phyloP scores from a whole-genome alignment of 1,284 basidiomycete species.

The Ceratobasidium sp. region DNA sequence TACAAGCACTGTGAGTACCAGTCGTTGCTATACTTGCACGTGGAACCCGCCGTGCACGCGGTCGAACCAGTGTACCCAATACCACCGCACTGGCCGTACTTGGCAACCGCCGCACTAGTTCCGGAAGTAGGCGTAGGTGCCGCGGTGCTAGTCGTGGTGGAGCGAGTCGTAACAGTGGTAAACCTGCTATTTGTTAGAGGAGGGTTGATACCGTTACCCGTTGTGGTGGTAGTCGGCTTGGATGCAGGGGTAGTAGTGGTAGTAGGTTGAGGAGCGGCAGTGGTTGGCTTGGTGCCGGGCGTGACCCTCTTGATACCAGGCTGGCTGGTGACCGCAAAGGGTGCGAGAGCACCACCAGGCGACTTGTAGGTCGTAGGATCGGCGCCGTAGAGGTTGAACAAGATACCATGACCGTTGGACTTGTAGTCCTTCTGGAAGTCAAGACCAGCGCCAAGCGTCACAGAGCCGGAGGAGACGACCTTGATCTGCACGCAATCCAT shows the following conservation, averaged over 20 bases:
- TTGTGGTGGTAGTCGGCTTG: background rate
- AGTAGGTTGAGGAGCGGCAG: background rate
- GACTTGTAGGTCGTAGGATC: conserved; percentile 15
- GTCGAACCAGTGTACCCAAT: conserved; percentile 27
- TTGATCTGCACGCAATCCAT: conserved; percentile 40
- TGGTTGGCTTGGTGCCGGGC: conserved; percentile 15
- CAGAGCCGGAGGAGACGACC: conserved; percentile 27
- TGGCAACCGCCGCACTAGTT: background rate
- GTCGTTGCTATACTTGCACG: conserved; percentile 38
- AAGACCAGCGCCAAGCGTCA: conserved; percentile 10
- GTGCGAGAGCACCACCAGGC: conserved; percentile 31
- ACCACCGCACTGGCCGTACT: conserved; percentile 41
- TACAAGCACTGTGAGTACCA: conserved; percentile 43
- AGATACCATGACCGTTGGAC: conserved; percentile 2
- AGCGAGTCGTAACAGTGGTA: too few relatives aligned
- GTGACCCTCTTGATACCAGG: conserved; percentile 1
- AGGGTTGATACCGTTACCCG: background rate
- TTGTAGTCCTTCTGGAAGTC: conserved; percentile 20
- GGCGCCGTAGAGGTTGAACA: conserved; percentile 32
- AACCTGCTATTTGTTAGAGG: conserved; percentile 4
- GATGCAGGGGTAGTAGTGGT: background rate
- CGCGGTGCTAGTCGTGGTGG: too few relatives aligned
- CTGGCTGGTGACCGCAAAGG: conserved; percentile 1
- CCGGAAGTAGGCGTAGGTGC: background rate
- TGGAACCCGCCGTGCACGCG: conserved; percentile 22